Evolutionary conservation across 148 eudicot genomes (phyloP).

Genomic region (Cornus controversa): DNA sequence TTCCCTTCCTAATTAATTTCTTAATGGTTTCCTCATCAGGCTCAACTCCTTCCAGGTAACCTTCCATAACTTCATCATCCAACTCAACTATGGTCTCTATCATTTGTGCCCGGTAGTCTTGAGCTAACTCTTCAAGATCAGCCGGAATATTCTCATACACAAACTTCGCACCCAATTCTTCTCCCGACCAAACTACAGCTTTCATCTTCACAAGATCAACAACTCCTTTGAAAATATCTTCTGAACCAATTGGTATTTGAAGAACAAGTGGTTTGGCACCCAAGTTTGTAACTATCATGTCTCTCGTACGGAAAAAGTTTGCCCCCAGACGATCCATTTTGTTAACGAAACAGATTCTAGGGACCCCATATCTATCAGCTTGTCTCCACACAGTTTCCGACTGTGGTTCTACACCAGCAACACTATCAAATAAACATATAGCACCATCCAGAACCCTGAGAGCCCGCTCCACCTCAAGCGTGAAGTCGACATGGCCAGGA

Average conservation of each 20-base stretch:
- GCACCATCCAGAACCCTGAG: constrained; percentile 99
- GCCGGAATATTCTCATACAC: constrained; percentile 68
- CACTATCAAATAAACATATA: constrained; percentile 95
- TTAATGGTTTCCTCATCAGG: constrained; percentile 87
- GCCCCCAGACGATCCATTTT: constrained; percentile 99
- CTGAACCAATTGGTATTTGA: constrained; percentile 92
- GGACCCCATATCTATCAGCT: constrained; percentile 99
- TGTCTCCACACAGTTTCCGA: constrained; percentile 99
- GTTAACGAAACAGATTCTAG: constrained; percentile 92
- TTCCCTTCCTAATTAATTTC: constrained; percentile 77
- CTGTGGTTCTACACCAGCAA: constrained; percentile 98
- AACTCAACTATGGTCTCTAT: constrained; percentile 74
- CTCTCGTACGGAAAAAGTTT: constrained; percentile 89
- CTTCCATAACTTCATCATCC: constrained; percentile 85
- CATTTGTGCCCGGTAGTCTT: constrained; percentile 67
- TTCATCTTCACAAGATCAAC: constrained; percentile 90
- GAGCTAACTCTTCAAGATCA: constrained; percentile 70
- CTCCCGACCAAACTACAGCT: constrained; percentile 92
- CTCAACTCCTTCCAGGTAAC: constrained; percentile 81
- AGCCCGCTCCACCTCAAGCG: constrained; percentile 98
- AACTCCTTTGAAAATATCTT: constrained; percentile 76
- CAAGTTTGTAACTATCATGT: constrained; percentile 90
- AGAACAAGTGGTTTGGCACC: constrained; percentile 93
- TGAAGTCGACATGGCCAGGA: constrained; percentile 99
- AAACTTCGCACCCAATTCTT: constrained; percentile 91